Evolutionary conservation across 495 filamentous ascomycete genomes (phyloP).

Genomic region (Tuber magnatum): DNA sequence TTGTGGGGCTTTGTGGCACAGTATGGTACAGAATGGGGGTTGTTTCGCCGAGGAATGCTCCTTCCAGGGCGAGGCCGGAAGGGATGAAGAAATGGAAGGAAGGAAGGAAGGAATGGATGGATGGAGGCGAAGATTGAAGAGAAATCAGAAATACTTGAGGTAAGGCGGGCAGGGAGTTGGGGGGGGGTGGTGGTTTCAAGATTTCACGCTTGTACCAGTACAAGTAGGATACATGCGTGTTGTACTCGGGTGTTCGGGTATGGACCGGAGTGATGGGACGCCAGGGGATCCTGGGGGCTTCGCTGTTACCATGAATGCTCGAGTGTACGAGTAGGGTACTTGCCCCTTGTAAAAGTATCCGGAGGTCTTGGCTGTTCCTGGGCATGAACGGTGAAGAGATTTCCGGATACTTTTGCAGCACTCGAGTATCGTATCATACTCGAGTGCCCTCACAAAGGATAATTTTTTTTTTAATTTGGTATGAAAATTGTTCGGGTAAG

Average conservation of each 20-base stretch:
- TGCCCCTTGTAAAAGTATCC: too few relatives aligned
- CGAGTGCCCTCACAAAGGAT: too few relatives aligned
- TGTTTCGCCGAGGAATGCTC: background rate
- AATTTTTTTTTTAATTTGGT: too few relatives aligned
- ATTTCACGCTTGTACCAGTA: background rate
- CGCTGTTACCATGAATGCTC: too few relatives aligned
- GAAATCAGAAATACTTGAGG: too few relatives aligned
- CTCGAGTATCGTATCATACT: too few relatives aligned
- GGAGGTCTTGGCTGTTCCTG: background rate
- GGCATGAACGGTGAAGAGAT: background rate
- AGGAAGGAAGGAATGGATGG: background rate
- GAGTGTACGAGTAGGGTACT: too few relatives aligned
- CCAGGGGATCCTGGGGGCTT: too few relatives aligned
- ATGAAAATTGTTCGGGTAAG: too few relatives aligned
- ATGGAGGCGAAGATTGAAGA: too few relatives aligned
- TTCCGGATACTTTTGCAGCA: background rate
- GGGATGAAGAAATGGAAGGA: background rate
- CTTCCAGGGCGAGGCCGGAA: background rate
- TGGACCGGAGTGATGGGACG: background rate
- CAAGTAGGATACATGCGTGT: background rate
- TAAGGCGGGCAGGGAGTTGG: too few relatives aligned
- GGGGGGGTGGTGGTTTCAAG: background rate
- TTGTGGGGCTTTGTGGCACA: background rate
- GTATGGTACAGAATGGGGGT: background rate
- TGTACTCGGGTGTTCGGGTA: background rate